These are phyloP conservation scores for Aethionema arabicum DNA, from an alignment of 345 rosid species.

Conservation along the genomic window DNA sequence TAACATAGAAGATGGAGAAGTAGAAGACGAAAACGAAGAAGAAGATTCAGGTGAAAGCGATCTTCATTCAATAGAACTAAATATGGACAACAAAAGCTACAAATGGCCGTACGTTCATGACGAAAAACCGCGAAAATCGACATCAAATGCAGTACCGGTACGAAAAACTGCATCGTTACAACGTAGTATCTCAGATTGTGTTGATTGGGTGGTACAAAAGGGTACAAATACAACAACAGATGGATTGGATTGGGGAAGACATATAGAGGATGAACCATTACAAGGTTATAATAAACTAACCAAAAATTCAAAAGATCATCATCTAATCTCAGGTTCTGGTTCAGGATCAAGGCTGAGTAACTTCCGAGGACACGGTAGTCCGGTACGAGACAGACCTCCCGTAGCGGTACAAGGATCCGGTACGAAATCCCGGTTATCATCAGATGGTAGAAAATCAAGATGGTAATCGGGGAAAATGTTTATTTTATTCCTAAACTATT, in stretches of 20 bases:
- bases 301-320: slow-evolving; percentile 71
- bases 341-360: slow-evolving; percentile 53
- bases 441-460: slow-evolving; percentile 57
- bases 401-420: slow-evolving; percentile 43
- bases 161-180: slow-evolving; percentile 66
- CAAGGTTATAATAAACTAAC: slow-evolving; percentile 62
- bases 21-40: slow-evolving; percentile 55
- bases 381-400: slow-evolving; percentile 61
- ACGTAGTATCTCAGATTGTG: slow-evolving; percentile 83
- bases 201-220: slow-evolving; percentile 62
- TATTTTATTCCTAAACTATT: no score
- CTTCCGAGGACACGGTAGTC: slow-evolving; percentile 52
- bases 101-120: slow-evolving; percentile 63
- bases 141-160: slow-evolving; percentile 44
- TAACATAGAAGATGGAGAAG: slow-evolving; percentile 60
- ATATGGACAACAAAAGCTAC: slow-evolving; percentile 62
- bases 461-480: slow-evolving; percentile 34
- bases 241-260: slow-evolving; percentile 61
- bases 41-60: slow-evolving; percentile 83
- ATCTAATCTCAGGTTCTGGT: slow-evolving; percentile 49
- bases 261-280: slow-evolving; percentile 47
- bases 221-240: slow-evolving; percentile 44
- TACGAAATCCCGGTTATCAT: slow-evolving; percentile 61
- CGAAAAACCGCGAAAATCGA: slow-evolving; percentile 60
- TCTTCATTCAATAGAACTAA: slow-evolving; percentile 80